Percentiles rank a stretch among this genome's conserved stretches.
phyloP scores from a whole-genome alignment of 192 early-diverging fungal genomes.

The Jimgerdemannia flammicorona region DNA sequence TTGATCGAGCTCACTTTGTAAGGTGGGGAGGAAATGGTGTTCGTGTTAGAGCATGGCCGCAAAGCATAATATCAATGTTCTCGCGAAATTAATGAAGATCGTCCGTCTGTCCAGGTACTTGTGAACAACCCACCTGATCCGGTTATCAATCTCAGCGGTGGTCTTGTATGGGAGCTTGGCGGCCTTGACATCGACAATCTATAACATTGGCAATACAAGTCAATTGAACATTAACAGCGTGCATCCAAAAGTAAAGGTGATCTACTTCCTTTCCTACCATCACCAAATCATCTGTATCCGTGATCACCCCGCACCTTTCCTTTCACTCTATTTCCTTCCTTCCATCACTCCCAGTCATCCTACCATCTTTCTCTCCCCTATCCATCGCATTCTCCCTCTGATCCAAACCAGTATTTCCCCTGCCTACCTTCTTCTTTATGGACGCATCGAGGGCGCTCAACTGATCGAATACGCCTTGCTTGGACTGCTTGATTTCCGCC shows the following conservation, averaged over 20 bases:
- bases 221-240: no score
- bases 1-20: constrained; percentile 62
- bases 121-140: constrained; percentile 55
- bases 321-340: no score
- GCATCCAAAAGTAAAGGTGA: no score
- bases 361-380: no score
- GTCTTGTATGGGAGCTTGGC: constrained; percentile 79
- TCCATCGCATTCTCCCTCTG: no score
- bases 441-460: background rate
- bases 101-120: no score
- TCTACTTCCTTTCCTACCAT: no score
- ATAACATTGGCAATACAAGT: constrained; percentile 25
- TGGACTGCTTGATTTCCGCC: constrained; percentile 4
- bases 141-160: constrained; percentile 72
- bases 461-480: background rate
- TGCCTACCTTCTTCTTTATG: background rate
- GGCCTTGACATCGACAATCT: background rate
- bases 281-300: no score
- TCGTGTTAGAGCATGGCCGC: background rate
- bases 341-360: no score
- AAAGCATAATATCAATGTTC: background rate
- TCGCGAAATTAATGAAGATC: no score
- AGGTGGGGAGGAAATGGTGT: background rate
- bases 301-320: constrained; percentile 58
- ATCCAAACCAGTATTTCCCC: background rate